These are phyloP conservation scores for Neurospora sp. DNA, from an alignment of 495 filamentous ascomycete species.

Conservation along the genomic window DNA sequence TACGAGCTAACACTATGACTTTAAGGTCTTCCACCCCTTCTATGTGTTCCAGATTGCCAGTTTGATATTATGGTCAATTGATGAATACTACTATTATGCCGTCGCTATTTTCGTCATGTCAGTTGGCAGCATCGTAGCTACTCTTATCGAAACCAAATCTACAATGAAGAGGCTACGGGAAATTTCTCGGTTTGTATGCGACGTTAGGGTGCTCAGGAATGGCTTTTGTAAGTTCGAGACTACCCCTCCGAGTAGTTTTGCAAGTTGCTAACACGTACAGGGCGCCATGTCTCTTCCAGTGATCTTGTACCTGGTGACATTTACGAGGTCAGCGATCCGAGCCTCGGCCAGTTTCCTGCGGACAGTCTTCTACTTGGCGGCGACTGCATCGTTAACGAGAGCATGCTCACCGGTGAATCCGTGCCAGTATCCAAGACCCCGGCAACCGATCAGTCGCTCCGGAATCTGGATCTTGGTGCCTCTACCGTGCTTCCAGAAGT, in stretches of 20 bases:
- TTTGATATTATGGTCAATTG: constrained; percentile 86
- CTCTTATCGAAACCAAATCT: constrained; percentile 82
- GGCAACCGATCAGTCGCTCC: constrained; percentile 71
- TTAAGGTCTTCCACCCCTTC: constrained; percentile 87
- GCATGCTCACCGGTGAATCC: constrained; percentile 98
- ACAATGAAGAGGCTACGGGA: constrained; percentile 88
- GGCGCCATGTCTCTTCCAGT: constrained; percentile 74
- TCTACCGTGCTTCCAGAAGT: constrained; percentile 69
- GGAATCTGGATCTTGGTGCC: constrained; percentile 60
- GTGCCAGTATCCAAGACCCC: constrained; percentile 92
- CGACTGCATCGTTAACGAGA: constrained; percentile 98
- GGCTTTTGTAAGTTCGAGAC: constrained; percentile 70
- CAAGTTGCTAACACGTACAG: constrained; percentile 34
- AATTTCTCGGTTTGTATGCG: constrained; percentile 89
- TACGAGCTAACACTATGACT: not conserved
- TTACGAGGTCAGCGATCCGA: constrained; percentile 94
- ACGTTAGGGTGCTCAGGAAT: constrained; percentile 83
- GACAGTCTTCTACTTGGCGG: constrained; percentile 88
- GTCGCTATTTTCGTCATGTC: constrained; percentile 94
- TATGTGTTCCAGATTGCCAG: constrained; percentile 98
- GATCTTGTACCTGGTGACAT: constrained; percentile 95
- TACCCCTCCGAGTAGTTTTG: constrained; percentile 1
- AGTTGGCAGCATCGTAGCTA: constrained; percentile 78
- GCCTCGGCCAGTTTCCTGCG: constrained; percentile 84
- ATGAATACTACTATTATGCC: constrained; percentile 97